Base-by-base conservation (phyloP, 225 moss, liverwort and hornwort genomes). In the Marchantia polymorpha region DNA sequence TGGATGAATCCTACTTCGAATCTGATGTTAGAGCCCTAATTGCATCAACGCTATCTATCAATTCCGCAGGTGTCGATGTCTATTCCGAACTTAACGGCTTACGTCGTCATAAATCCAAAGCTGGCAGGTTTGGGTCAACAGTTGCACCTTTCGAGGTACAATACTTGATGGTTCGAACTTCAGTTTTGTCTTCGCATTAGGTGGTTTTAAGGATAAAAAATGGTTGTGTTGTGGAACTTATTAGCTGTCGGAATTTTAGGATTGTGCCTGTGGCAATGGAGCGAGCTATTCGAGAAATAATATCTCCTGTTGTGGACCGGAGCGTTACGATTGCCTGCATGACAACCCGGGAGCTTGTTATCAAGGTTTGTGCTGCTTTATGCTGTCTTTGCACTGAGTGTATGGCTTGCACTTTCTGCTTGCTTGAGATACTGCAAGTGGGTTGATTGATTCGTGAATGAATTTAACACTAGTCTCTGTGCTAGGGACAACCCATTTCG, bases 191-290 rank as follows among this genome's bases (percentile, higher is more conserved):
- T 17, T 58, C 75, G 20, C 63, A 22, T 61, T 16, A 15, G 8
- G 6, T 76, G 63, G 17, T 75, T 75, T 70, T 48, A 6, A 7
- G 39, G 39, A 39, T 39, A 2, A 6, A 19, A 19, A 56, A 56
- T 19, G 56, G 56, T 56, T 56, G 26, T 7, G 74, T 23, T 6
- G 4, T 7, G 47, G 20, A 14, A 15, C 7, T 54, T 55, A 7
- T 0, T 73, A 15, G 13, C 31, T 7, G 7, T 72, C 51, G 72
- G 67, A 73, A 70, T 81, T 86, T 74, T 84, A 96, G 95, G 83
- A 86, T 90, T 84, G 96, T 97, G 80, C 94, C 94, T 52, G 55
- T 92, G 75, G 96, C 92, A 26, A 97, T 97, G 96, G 96, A 97
- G 89, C 90, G 91, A 69, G 94, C 96, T 20, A 94, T 97, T 70